Base-by-base conservation (phyloP, 257 asterid genomes). In the Nicotiana paniculata region DNA sequence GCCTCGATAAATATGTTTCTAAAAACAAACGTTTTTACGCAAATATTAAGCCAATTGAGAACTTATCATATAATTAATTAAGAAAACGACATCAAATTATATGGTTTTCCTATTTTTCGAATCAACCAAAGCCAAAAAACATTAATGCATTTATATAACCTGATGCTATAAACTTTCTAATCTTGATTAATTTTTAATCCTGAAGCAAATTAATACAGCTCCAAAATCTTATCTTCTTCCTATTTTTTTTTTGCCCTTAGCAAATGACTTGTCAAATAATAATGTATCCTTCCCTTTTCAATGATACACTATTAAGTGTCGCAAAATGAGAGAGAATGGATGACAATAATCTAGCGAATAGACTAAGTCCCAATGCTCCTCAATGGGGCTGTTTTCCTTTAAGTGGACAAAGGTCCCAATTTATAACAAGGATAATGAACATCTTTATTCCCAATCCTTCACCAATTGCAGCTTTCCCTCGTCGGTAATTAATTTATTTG, bases 371-470 rank as follows among this genome's bases (percentile, higher is more conserved):
- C 26, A 70, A 78, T 61, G 78, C 82, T 81, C 26, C 85, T 81
- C 89, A 87, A 87, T 81, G 95, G 91, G 91, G 85, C 68, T 90
- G 91, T 87, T 88, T 68, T 87, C 77, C 90, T 89, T 89, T 90
- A 32, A 74, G 48, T n/a, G 86, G 83, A 85, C 91, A 86, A 84
- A 86, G 89, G 84, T 69, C 92, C 91, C 89, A 80, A 81, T 68
- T 51, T 68, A 81, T 85, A 77, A 79, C 76, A 81, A 86, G 84
- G 88, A 91, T 89, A 86, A 86, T 86, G 75, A 84, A 81, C 81
- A 82, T 87, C 90, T 88, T 89, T 88, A 84, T 85, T 87, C 79
- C 83, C 84, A 84, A 83, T 80, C 75, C 63, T 77, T 83, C 70
- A 66, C 55, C 35, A 82, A 65, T 75, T 82, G 78, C 77, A 77